These are phyloP conservation scores for Mycena epipterygia DNA, from an alignment of 768 basidiomycete species.

Conservation along the genomic window DNA sequence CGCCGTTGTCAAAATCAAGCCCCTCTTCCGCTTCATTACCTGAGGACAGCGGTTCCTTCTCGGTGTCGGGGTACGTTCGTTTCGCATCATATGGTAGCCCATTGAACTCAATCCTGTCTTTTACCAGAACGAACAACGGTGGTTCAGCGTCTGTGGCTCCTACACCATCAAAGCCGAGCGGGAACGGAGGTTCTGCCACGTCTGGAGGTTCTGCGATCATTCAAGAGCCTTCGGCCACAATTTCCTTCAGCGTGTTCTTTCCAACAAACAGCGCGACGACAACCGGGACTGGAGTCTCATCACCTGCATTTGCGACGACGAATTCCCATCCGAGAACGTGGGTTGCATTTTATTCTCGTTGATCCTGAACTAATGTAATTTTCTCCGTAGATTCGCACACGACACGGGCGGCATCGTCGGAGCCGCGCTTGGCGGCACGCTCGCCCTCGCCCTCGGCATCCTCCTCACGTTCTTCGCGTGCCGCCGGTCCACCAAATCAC, in stretches of 20 bases:
- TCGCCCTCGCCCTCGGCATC: slow-evolving; percentile 45
- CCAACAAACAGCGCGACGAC: not conserved
- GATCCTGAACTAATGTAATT: not conserved
- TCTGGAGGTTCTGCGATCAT: not conserved
- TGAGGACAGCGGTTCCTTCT: not conserved
- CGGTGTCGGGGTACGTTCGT: not conserved
- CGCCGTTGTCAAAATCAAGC: not conserved
- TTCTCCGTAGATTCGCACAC: slow-evolving; percentile 47
- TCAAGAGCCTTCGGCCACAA: not conserved
- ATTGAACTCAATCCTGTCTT: not conserved
- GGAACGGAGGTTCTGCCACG: not conserved
- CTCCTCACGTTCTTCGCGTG: slow-evolving; percentile 51
- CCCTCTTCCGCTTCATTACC: not conserved
- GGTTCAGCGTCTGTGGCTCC: not conserved
- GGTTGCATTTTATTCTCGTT: not conserved
- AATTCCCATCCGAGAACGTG: slow-evolving; percentile 18
- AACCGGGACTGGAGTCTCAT: not conserved
- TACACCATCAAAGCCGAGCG: not conserved
- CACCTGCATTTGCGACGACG: slow-evolving; percentile 1
- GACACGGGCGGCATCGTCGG: slow-evolving; percentile 57
- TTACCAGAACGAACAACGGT: not conserved
- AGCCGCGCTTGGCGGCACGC: slow-evolving; percentile 47
- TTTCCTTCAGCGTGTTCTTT: not conserved
- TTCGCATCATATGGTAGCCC: not conserved
- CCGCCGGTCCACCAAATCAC: slow-evolving; percentile 7